phyloP scores from a whole-genome alignment of 805 yeast species.

The Metschnikowia reukaufii region DNA sequence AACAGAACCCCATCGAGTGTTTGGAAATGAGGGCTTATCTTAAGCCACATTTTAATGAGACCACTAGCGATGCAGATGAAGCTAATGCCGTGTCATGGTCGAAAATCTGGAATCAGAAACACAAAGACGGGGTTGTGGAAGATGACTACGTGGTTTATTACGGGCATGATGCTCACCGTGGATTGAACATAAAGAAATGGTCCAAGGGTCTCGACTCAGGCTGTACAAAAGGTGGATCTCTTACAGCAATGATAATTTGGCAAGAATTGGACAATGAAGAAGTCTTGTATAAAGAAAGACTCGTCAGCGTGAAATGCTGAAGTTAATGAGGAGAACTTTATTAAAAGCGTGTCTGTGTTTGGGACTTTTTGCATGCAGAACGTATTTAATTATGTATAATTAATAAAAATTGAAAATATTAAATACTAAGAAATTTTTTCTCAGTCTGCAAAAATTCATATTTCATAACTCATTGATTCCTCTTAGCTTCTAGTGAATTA shows the following conservation, averaged over 20 bases:
- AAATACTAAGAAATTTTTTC: too few relatives aligned
- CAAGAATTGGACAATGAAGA: constrained; percentile 13
- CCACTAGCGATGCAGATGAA: constrained; percentile 49
- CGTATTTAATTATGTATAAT: too few relatives aligned
- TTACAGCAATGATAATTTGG: constrained; percentile 61
- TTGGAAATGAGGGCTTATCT: constrained; percentile 69
- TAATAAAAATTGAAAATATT: too few relatives aligned
- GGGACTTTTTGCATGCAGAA: too few relatives aligned
- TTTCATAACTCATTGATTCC: too few relatives aligned
- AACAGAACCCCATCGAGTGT: constrained; percentile 62
- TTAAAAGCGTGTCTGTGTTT: too few relatives aligned
- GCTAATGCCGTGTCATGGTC: constrained; percentile 53
- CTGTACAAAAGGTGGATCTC: constrained; percentile 72
- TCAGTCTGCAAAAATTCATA: too few relatives aligned
- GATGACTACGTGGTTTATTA: constrained; percentile 56
- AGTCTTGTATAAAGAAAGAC: constrained; percentile 13
- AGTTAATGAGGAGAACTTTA: neutral
- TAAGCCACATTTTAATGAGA: constrained; percentile 59
- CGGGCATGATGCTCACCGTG: constrained; percentile 87
- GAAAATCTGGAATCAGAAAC: constrained; percentile 52
- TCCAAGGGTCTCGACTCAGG: constrained; percentile 82
- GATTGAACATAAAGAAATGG: constrained; percentile 62
- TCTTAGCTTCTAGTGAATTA: too few relatives aligned
- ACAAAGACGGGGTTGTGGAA: constrained; percentile 32
- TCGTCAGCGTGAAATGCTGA: constrained; percentile 16